phyloP scores from a whole-genome alignment of 2,329 filamentous ascomycete genomes.

The Cercospora citrullina region DNA sequence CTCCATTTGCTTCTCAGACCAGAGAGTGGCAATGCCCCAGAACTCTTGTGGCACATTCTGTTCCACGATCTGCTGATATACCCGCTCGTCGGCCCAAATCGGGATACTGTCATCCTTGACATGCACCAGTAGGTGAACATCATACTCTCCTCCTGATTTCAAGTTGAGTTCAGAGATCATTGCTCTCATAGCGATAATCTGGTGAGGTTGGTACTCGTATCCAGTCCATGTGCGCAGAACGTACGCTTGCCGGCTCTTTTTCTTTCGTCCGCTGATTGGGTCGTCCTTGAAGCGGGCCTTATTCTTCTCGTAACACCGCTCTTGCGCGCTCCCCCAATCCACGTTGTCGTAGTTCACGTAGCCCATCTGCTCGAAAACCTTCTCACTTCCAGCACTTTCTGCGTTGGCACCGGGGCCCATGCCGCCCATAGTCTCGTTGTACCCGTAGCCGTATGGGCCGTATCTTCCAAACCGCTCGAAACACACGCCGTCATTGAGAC shows the following conservation, averaged over 20 bases:
- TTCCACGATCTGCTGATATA: conserved; percentile 66
- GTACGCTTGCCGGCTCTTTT: conserved; percentile 68
- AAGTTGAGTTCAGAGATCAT: conserved; percentile 80
- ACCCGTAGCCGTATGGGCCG: conserved; percentile 54
- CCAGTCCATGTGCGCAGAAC: conserved; percentile 83
- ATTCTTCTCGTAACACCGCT: conserved; percentile 53
- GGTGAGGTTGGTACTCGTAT: conserved; percentile 74
- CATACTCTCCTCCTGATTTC: conserved; percentile 81
- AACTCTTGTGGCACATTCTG: conserved; percentile 80
- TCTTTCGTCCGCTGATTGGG: conserved; percentile 39
- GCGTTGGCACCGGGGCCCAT: conserved; percentile 47
- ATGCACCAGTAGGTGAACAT: conserved; percentile 81
- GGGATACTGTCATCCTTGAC: conserved; percentile 74
- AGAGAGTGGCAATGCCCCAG: conserved; percentile 81
- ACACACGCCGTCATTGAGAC: conserved; percentile 50
- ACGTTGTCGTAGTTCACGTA: conserved; percentile 51
- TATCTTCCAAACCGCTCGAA: conserved; percentile 54
- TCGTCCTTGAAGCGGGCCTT: conserved; percentile 45
- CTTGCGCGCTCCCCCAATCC: conserved; percentile 52
- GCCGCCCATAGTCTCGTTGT: conserved; percentile 47
- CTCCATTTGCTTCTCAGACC: conserved; percentile 92
- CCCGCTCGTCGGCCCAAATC: conserved; percentile 73
- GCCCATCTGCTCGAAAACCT: conserved; percentile 50
- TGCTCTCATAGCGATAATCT: conserved; percentile 77
- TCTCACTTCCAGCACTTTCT: conserved; percentile 47